Conservation (phyloP, 1,284 basidiomycete species). For the Psilocybe mexicana region DNA sequence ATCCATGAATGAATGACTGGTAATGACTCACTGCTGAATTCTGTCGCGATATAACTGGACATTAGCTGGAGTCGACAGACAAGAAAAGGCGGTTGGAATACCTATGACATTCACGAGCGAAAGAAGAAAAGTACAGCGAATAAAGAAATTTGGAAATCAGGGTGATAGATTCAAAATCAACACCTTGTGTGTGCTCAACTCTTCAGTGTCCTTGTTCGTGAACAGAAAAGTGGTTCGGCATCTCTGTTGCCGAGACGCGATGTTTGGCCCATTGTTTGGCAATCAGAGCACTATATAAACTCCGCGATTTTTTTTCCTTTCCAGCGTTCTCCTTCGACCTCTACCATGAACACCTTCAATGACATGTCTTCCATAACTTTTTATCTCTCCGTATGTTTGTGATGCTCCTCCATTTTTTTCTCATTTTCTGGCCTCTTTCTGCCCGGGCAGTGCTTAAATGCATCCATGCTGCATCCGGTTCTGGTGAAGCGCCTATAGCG, state of each 20-base stretch:
- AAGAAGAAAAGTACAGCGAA: background rate
- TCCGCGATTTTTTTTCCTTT: background rate
- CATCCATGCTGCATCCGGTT: conserved; percentile 67
- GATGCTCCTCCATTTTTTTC: background rate
- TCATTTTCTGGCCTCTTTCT: conserved; percentile 58
- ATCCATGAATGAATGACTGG: background rate
- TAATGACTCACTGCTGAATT: background rate
- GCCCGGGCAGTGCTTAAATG: conserved; percentile 61
- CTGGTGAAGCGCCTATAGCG: conserved; percentile 68
- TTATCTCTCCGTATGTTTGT: background rate
- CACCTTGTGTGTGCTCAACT: background rate
- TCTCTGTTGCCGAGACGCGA: conserved; percentile 13
- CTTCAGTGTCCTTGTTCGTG: background rate
- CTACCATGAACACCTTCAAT: background rate
- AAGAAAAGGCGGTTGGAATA: background rate
- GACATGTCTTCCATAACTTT: background rate
- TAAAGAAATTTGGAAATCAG: background rate
- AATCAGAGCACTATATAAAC: background rate
- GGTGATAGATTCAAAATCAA: background rate
- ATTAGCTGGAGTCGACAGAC: background rate
- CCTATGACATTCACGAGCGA: background rate
- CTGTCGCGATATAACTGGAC: background rate
- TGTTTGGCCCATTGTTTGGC: conserved; percentile 25
- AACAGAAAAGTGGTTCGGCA: conserved; percentile 2
- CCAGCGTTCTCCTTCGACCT: background rate